These are phyloP conservation scores for Aristolochia fimbriata DNA, from an alignment of 164 flowering plant genomes.

Conservation along the genomic window DNA sequence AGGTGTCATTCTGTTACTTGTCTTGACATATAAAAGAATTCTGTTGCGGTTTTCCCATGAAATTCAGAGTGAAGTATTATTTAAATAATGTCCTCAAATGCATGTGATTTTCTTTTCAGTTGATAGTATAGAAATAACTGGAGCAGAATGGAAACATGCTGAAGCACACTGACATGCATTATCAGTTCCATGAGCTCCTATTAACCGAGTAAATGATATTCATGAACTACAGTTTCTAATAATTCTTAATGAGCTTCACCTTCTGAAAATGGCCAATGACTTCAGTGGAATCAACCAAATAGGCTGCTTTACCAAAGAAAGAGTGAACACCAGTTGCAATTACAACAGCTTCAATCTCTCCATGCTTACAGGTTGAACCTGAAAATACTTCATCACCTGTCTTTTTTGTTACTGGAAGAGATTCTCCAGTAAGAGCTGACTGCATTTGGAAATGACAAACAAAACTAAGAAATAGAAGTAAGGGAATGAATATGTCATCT, in stretches of 20 bases:
- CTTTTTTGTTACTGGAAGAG: conserved; percentile 67
- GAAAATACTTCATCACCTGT: conserved; percentile 76
- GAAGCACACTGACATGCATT: too few species aligned
- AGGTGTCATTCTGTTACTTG: too few species aligned
- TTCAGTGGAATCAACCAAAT: conserved; percentile 68
- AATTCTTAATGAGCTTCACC: background rate
- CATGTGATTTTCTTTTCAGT: background rate
- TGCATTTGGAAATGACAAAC: conserved; percentile 19
- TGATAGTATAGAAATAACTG: background rate
- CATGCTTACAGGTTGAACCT: conserved; percentile 80
- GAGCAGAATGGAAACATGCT: too few species aligned
- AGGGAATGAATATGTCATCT: background rate
- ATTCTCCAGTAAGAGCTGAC: conserved; percentile 90
- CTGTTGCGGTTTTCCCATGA: too few species aligned
- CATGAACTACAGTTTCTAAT: background rate
- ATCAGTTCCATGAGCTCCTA: background rate
- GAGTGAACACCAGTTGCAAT: conserved; percentile 72
- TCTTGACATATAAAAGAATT: too few species aligned
- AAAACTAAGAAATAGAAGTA: background rate
- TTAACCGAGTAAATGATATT: background rate
- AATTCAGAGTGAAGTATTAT: background rate
- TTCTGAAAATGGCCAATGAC: conserved; percentile 71
- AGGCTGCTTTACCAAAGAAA: conserved; percentile 77
- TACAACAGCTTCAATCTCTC: conserved; percentile 78
- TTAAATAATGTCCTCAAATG: background rate